Conservation (phyloP, 257 asterid genomes). For the Solanum neorickii region DNA sequence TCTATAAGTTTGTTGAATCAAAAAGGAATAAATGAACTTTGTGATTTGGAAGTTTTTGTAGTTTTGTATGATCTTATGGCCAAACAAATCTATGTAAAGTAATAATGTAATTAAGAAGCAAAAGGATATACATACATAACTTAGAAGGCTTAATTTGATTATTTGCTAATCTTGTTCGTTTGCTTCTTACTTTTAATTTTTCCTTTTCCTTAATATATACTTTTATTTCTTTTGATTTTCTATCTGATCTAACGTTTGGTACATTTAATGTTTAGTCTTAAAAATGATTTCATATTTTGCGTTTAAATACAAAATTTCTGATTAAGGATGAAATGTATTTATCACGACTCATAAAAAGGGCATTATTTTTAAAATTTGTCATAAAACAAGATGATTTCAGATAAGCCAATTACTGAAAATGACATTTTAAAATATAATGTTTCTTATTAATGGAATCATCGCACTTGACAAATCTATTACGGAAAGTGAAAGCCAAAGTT, state of each 20-base stretch:
- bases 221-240: background rate
- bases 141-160: background rate
- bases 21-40: background rate
- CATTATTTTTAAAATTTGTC: background rate
- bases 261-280: too few relatives aligned
- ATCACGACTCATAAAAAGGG: background rate
- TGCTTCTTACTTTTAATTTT: background rate
- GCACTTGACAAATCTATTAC: background rate
- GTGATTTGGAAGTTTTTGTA: background rate
- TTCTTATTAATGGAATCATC: background rate
- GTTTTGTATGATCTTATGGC: background rate
- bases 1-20: background rate
- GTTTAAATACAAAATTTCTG: fast-evolving
- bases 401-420: background rate
- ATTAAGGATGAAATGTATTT: background rate
- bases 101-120: background rate
- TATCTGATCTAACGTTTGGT: background rate
- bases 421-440: background rate
- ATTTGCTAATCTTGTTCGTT: background rate
- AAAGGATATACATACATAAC: background rate
- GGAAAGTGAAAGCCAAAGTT: background rate
- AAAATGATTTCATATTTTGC: background rate
- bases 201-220: background rate
- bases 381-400: too few relatives aligned
- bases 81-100: background rate